These are phyloP conservation scores for Aspergillus fumigatiaffinis DNA, from an alignment of 2,329 filamentous ascomycete genomes.

Conservation along the genomic window DNA sequence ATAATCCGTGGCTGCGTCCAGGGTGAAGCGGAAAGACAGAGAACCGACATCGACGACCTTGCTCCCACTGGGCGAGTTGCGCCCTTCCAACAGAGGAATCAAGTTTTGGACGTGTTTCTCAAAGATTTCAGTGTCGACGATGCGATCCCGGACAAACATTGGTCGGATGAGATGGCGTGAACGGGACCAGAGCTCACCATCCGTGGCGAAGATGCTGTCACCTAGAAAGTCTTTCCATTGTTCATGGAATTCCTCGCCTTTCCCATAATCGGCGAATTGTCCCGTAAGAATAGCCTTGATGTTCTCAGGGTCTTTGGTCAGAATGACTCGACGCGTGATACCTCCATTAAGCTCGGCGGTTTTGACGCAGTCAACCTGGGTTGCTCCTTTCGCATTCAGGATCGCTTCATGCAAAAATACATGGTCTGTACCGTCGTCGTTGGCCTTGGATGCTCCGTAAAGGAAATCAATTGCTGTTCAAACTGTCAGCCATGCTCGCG, in stretches of 20 bases:
- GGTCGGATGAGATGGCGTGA: conserved; percentile 82
- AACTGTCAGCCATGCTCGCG: conserved; percentile 6
- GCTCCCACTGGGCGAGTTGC: conserved; percentile 25
- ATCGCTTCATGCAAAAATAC: conserved; percentile 60
- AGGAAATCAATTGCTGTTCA: conserved; percentile 63
- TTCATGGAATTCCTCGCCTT: conserved; percentile 66
- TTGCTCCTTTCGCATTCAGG: conserved; percentile 27
- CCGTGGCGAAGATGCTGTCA: conserved; percentile 80
- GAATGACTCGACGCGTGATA: conserved; percentile 53
- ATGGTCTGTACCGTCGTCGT: conserved; percentile 53
- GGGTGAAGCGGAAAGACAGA: conserved; percentile 75
- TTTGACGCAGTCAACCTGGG: conserved; percentile 19
- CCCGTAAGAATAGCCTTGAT: conserved; percentile 87
- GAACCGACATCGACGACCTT: conserved; percentile 66
- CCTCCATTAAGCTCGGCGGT: conserved; percentile 29
- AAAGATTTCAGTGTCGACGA: conserved; percentile 78
- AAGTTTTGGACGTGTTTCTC: conserved; percentile 74
- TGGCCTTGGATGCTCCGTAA: conserved; percentile 51
- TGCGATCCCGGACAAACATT: conserved; percentile 80
- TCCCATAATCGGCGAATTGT: conserved; percentile 82
- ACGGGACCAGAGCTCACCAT: conserved; percentile 73
- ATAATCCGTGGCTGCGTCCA: conserved; percentile 84
- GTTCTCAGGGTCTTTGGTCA: conserved; percentile 83
- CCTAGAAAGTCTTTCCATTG: conserved; percentile 79
- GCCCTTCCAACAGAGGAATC: conserved; percentile 61